Evolutionary conservation across 805 yeast species (phyloP), one percentile per base, ranked within the genome.

Genomic region (Candida qinlingensis): DNA sequence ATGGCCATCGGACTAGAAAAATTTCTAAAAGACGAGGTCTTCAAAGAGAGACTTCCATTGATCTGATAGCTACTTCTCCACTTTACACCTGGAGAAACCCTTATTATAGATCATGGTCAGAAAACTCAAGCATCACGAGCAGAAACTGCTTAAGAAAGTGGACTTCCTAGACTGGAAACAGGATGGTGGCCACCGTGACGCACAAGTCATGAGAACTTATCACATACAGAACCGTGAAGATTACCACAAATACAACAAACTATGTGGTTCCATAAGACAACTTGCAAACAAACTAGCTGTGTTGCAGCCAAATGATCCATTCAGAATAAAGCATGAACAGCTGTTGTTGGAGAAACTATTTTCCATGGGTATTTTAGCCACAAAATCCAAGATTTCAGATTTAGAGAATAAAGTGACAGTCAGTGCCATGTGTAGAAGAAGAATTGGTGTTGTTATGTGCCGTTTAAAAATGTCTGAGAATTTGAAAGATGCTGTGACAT

Each of bases 81-180:
- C 19, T 19, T 19, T 19, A 19, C 19, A 19, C 19, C 19, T 19
- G 19, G 19, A 19, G 19, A 19, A 19, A 19, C 19, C 19, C 19
- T 19, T 19, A 19, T 19, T 19, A 19, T 19, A 19, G 19, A 40
- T 11, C 39, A 86, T 87, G 96, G 96, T 86, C 43, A 78, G 99
- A 67, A 76, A 87, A 59, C 78, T 94, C 52, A 94, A 94, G 67
- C 89, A 87, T 71, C 99, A 94, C 69, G 99, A 94, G 78, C 85
- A 87, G 75, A 91, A 90, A 70, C 80, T 94, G 60, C 79, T 94
- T 60, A 90, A 87, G 73, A 94, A 94, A 68, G 98, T 94, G 46
- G 97, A 94, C 64, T 89, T 94, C 71, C 86, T 89, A 45, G 95
- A 94, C 67, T 94, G 98, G 97, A 94, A 94, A 67, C 96, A 89